Evolutionary conservation across 257 asterid genomes (phyloP).

Genomic region (Rauvolfia tetraphylla): DNA sequence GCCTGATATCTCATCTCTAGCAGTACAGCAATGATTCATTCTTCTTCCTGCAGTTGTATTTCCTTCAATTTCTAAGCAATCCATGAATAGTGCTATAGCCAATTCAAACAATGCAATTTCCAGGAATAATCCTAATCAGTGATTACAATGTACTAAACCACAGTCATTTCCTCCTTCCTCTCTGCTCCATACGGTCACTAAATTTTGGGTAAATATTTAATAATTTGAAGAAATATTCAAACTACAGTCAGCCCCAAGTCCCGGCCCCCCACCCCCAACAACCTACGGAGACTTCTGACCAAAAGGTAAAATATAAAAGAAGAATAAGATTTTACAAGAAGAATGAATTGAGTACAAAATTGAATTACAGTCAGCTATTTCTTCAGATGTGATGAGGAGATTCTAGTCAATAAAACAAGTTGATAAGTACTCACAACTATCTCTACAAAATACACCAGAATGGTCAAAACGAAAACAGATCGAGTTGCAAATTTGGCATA

Average conservation of each 20-base stretch:
- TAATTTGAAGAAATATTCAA: background rate
- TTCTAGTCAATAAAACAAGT: background rate
- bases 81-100: background rate
- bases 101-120: background rate
- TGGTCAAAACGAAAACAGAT: background rate
- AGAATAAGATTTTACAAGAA: background rate
- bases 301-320: background rate
- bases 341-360: background rate
- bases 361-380: background rate
- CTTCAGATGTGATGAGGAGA: background rate
- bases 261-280: background rate
- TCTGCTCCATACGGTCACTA: background rate
- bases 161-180: background rate
- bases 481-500: background rate
- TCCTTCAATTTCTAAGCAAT: background rate
- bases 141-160: background rate
- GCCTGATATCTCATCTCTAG: slow-evolving; percentile 11
- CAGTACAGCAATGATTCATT: slow-evolving; percentile 7
- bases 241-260: no score
- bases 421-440: background rate
- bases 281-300: background rate
- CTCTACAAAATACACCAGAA: background rate
- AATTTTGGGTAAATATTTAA: no score
- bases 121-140: background rate
- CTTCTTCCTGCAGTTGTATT: background rate